These are phyloP conservation scores for Kodamaea laetipori DNA, from an alignment of 805 yeast species.

Conservation along the genomic window DNA sequence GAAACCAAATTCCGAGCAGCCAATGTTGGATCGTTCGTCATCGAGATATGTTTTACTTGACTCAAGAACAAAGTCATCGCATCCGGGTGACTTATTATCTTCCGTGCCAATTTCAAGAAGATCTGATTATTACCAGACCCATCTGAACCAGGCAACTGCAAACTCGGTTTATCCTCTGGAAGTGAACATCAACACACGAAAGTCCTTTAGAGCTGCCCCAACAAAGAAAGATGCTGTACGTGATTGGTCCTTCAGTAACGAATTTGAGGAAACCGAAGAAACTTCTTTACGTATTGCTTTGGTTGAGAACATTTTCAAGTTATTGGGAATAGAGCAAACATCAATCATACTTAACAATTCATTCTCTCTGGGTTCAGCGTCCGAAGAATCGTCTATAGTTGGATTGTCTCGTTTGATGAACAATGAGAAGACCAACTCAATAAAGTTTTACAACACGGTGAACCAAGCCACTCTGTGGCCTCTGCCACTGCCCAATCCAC, in stretches of 20 bases:
- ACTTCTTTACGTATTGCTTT: conserved; percentile 62
- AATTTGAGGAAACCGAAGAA: conserved; percentile 70
- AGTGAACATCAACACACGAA: conserved; percentile 7
- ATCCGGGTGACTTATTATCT: conserved; percentile 85
- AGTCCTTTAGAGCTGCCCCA: conserved; percentile 3
- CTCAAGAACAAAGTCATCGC: conserved; percentile 54
- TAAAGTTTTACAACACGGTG: conserved; percentile 35
- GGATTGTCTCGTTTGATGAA: conserved; percentile 10
- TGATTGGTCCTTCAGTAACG: conserved; percentile 46
- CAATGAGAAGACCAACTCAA: conserved; percentile 12
- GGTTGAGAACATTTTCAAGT: conserved; percentile 67
- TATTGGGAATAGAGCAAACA: conserved; percentile 62
- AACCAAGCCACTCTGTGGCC: conserved; percentile 17
- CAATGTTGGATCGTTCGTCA: conserved; percentile 16
- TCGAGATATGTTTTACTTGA: conserved; percentile 49
- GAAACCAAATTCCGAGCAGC: background rate
- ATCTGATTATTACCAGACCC: background rate
- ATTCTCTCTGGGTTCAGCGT: conserved; percentile 4
- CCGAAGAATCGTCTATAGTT: conserved; percentile 6
- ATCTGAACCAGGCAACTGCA: conserved; percentile 2
- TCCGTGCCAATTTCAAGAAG: conserved; percentile 68
- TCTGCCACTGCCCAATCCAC: background rate
- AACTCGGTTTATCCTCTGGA: conserved; percentile 8
- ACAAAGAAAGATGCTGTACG: conserved; percentile 3
- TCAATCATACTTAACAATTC: conserved; percentile 12